Conservation (phyloP, 371 early-diverging fungal species). For the Rhizopus sp. region DNA sequence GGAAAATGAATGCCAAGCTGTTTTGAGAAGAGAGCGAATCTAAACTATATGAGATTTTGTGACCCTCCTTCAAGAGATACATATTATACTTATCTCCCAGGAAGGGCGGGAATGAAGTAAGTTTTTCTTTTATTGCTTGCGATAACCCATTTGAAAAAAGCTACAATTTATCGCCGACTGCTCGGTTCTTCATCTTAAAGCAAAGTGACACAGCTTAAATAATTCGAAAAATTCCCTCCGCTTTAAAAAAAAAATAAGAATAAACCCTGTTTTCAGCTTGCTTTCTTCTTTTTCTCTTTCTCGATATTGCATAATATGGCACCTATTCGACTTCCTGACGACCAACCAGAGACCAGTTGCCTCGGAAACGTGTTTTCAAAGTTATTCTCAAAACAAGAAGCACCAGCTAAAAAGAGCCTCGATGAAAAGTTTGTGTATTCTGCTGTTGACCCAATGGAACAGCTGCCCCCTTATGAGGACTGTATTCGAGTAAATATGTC, state of each 20-base stretch:
- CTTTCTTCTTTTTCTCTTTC: conserved; percentile 9
- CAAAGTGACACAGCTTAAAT: background rate
- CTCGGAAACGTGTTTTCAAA: conserved; percentile 9
- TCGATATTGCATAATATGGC: conserved; percentile 8
- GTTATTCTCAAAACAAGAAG: background rate
- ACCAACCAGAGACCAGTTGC: conserved; percentile 15
- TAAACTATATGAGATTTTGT: no score
- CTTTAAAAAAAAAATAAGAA: conserved; percentile 1
- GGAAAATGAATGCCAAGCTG: no score
- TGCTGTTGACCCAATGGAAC: conserved; percentile 16
- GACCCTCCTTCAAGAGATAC: no score
- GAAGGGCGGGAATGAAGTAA: no score
- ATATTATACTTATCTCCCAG: no score
- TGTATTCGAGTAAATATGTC: conserved; percentile 17
- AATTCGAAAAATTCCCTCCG: background rate
- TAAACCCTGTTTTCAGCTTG: conserved; percentile 8
- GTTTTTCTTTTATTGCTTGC: background rate
- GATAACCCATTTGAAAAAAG: background rate
- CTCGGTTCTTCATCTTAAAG: background rate
- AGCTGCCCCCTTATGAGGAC: conserved; percentile 26
- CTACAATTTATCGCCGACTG: conserved; percentile 1
- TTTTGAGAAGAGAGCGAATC: no score
- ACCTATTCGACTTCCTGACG: conserved; percentile 22
- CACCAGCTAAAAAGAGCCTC: background rate
- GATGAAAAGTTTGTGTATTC: conserved; percentile 21